Conservation (phyloP, 805 yeast species). For the Sungouiozyma ichnusensis region DNA sequence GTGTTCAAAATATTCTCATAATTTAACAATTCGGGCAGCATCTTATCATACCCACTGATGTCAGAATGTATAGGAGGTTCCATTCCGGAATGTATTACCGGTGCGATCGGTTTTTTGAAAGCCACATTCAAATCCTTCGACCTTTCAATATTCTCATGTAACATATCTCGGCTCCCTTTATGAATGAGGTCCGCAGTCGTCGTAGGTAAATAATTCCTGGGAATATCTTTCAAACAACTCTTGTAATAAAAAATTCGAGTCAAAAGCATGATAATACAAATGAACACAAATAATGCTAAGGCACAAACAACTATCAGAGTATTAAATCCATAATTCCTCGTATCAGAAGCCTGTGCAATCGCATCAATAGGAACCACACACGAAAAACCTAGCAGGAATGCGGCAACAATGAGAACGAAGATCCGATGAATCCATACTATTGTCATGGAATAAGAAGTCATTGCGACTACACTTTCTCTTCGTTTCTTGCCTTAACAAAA, state of each 20-base stretch:
- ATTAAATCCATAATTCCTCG: slow-evolving; percentile 58
- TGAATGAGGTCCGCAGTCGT: slow-evolving; percentile 49
- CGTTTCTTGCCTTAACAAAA: not conserved
- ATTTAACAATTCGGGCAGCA: slow-evolving; percentile 32
- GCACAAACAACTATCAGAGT: slow-evolving; percentile 72
- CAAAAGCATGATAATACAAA: slow-evolving; percentile 42
- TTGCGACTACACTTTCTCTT: not conserved
- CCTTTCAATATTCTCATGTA: slow-evolving; percentile 33
- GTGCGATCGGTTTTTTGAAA: slow-evolving; percentile 34
- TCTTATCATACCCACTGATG: slow-evolving; percentile 4
- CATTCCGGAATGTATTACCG: slow-evolving; percentile 43
- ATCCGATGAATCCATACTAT: slow-evolving; percentile 12
- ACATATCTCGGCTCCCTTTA: slow-evolving; percentile 30
- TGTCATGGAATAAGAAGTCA: not conserved
- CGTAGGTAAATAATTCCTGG: slow-evolving; percentile 64
- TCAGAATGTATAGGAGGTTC: slow-evolving; percentile 34
- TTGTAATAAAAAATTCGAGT: slow-evolving; percentile 50
- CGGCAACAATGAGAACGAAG: slow-evolving; percentile 14
- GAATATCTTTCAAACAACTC: slow-evolving; percentile 61
- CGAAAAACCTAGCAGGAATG: slow-evolving; percentile 44
- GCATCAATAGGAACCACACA: slow-evolving; percentile 75
- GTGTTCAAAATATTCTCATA: slow-evolving; percentile 50
- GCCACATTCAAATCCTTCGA: slow-evolving; percentile 33
- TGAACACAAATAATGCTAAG: slow-evolving; percentile 47
- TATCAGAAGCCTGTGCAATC: slow-evolving; percentile 45